Evolutionary conservation across 2,329 filamentous ascomycete species (phyloP).

Genomic region (Blumeria hordei): DNA sequence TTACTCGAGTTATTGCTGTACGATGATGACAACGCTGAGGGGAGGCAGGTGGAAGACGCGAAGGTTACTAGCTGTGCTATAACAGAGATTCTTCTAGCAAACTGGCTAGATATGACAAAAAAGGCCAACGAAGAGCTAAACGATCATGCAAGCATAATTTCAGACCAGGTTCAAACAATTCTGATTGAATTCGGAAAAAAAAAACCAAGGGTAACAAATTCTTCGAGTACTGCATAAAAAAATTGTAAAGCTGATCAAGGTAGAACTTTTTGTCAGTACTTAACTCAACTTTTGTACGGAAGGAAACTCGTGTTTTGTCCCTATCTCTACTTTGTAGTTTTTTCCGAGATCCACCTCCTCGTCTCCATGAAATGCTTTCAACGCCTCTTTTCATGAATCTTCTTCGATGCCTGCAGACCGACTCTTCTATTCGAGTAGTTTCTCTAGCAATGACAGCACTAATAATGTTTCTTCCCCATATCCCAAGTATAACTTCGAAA

Average conservation of each 20-base stretch:
- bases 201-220: slow-evolving; percentile 31
- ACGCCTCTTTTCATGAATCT: slow-evolving; percentile 49
- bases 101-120: slow-evolving; percentile 28
- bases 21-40: slow-evolving; percentile 29
- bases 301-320: slow-evolving; percentile 35
- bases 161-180: slow-evolving; percentile 21
- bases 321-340: slow-evolving; percentile 48
- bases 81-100: slow-evolving; percentile 28
- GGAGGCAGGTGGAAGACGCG: slow-evolving; percentile 20
- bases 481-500: slow-evolving; percentile 44
- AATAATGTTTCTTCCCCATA: slow-evolving; percentile 64
- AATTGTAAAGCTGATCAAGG: slow-evolving; percentile 6
- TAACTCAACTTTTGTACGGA: slow-evolving; percentile 40
- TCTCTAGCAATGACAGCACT: slow-evolving; percentile 50
- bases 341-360: slow-evolving; percentile 52
- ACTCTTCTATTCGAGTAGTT: slow-evolving; percentile 56
- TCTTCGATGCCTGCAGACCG: slow-evolving; percentile 48
- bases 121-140: slow-evolving; percentile 18
- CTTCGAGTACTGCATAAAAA: not conserved
- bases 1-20: slow-evolving; percentile 38
- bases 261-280: slow-evolving; percentile 42
- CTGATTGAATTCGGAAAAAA: slow-evolving; percentile 30
- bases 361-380: slow-evolving; percentile 45
- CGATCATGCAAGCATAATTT: slow-evolving; percentile 22
- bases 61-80: slow-evolving; percentile 24